Percentiles rank a stretch among this genome's conserved stretches.
Evolutionary conservation across 306 rosid genomes (phyloP).

Genomic region (Cucurbita maxima): DNA sequence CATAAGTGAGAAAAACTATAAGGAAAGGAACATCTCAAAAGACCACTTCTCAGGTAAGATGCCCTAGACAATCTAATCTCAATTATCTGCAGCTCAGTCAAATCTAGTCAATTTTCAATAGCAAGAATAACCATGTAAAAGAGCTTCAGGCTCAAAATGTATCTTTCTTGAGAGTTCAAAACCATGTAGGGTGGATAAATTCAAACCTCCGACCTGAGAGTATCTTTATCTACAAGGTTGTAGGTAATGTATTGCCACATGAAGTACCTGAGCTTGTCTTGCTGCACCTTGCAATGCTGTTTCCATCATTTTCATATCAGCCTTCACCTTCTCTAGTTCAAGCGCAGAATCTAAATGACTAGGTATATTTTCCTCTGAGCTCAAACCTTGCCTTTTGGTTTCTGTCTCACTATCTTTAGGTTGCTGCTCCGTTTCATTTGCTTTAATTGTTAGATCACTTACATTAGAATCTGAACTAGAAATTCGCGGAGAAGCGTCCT

Average conservation of each 20-base stretch:
- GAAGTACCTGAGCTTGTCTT: slow-evolving; percentile 92
- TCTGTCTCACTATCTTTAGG: slow-evolving; percentile 27
- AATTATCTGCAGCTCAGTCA: not conserved
- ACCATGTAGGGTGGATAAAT: not conserved
- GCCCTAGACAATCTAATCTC: not conserved
- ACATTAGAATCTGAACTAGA: slow-evolving; percentile 24
- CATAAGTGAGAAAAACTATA: not conserved
- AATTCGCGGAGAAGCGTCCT: slow-evolving; percentile 24
- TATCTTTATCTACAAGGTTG: slow-evolving; percentile 4
- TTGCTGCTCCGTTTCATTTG: slow-evolving; percentile 23
- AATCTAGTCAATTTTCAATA: not conserved
- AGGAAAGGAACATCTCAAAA: not conserved
- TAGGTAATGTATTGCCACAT: slow-evolving; percentile 3
- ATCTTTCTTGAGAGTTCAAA: not conserved
- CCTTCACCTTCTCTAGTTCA: slow-evolving; percentile 66
- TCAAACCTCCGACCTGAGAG: not conserved
- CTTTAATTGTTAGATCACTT: slow-evolving; percentile 20
- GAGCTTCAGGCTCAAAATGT: not conserved
- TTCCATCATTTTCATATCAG: slow-evolving; percentile 91
- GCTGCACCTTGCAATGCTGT: slow-evolving; percentile 97
- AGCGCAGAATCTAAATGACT: slow-evolving; percentile 26
- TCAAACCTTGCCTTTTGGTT: slow-evolving; percentile 25
- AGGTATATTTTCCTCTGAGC: slow-evolving; percentile 23
- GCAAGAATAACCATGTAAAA: not conserved
- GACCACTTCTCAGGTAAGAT: not conserved